Evolutionary conservation across 2,329 filamentous ascomycete genomes (phyloP), one percentile per base, ranked within the genome.

Genomic region (Alternaria sp.): DNA sequence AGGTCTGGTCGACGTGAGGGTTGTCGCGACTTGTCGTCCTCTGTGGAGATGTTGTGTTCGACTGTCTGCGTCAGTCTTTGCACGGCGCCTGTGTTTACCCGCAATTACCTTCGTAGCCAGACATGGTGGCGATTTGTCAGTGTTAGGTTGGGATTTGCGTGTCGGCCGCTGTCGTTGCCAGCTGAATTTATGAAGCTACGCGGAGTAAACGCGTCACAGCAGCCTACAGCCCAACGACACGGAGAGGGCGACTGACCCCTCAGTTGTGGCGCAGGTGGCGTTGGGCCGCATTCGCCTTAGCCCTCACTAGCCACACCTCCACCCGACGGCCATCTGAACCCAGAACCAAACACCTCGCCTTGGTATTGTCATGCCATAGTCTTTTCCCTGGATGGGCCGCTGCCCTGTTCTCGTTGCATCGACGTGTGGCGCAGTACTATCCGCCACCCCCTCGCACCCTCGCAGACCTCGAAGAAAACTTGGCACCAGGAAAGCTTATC

Each of bases 1-100:
- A 89, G 83, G 74, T 90, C 88, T 28, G 88, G 88, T 52, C 87
- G 85, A 64, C 86, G 86, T 54, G 79, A 78, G 34, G 77, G 76
- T 18, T 78, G 78, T 63, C 73, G 71, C 54, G 75, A 65, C 57
- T 72, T 75, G 58, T 72, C 59, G 22, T 79, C 69, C 39, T 79
- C 72, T 49, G 75, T 65, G 52, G 78, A 68, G 66, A 84, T 81
- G 73, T 80, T 81, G 74, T 85, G 83, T 70, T 84, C 82, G 51
- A 83, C 82, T 84, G 69, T 46, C 42, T 34, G 26, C 16, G 64
- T 72, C 56, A 72, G 47, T 51, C 46, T 51, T 57, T 70, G 59
- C 11, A 65, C 61, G 60, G 7, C 34, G 7, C 54, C 28, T 38
- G n/a, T 22, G 44, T 11, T 34, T n/a, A 54, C 51, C 46, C 14